Evolutionary conservation across 2,329 filamentous ascomycete genomes (phyloP).

Genomic region (Penicillium brasilianum): DNA sequence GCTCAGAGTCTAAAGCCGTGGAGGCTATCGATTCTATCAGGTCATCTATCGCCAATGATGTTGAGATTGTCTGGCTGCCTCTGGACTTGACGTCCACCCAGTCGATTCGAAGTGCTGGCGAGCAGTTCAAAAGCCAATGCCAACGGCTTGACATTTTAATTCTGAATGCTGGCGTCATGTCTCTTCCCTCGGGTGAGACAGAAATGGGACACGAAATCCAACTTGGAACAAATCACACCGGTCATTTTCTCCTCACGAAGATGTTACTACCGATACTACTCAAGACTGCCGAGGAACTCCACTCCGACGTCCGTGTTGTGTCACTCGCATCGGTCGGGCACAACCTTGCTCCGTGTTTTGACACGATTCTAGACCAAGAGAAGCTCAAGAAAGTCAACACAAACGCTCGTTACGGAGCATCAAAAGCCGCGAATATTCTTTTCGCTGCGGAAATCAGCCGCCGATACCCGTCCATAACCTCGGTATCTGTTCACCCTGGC

Average conservation of each 20-base stretch:
- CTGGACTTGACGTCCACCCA: slow-evolving; percentile 53
- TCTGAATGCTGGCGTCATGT: slow-evolving; percentile 52
- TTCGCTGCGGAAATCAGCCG: slow-evolving; percentile 49
- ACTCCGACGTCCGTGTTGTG: slow-evolving; percentile 35
- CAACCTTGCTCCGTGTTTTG: slow-evolving; percentile 31
- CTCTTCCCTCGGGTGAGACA: slow-evolving; percentile 41
- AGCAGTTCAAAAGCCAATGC: slow-evolving; percentile 33
- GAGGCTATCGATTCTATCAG: slow-evolving; percentile 30
- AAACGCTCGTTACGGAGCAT: slow-evolving; percentile 49
- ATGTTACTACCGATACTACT: slow-evolving; percentile 39
- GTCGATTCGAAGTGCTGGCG: slow-evolving; percentile 47
- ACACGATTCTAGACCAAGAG: slow-evolving; percentile 38
- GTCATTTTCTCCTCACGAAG: slow-evolving; percentile 46
- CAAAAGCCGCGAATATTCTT: slow-evolving; percentile 54
- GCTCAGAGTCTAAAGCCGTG: slow-evolving; percentile 31
- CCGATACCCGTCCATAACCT: slow-evolving; percentile 39
- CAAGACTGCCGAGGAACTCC: slow-evolving; percentile 31
- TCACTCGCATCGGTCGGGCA: slow-evolving; percentile 40
- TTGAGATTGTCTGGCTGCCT: slow-evolving; percentile 30
- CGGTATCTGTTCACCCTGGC: slow-evolving; percentile 55
- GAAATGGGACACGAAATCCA: slow-evolving; percentile 46
- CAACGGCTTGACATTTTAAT: slow-evolving; percentile 44
- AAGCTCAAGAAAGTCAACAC: slow-evolving; percentile 39
- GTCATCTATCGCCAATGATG: slow-evolving; percentile 18
- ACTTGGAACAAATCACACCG: slow-evolving; percentile 47